Percentiles rank a stretch among this genome's conserved stretches.
phyloP scores from a whole-genome alignment of 768 basidiomycete genomes.

The Phaeolepiota aurea region DNA sequence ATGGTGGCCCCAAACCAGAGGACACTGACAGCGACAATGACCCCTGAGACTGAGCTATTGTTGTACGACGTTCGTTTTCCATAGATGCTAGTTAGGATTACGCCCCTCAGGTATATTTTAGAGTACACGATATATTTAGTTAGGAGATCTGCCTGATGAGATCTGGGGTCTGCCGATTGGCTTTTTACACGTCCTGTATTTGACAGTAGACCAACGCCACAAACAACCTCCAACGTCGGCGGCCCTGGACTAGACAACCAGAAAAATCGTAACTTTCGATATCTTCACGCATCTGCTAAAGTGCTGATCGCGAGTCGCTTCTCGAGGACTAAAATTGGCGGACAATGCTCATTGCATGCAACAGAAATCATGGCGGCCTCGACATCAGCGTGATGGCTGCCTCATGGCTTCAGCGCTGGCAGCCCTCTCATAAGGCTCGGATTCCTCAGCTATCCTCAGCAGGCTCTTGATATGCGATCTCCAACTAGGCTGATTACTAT shows the following conservation, averaged over 20 bases:
- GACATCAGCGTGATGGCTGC: slow-evolving; percentile 2
- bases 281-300: too few relatives aligned
- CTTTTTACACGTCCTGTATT: slow-evolving; percentile 3
- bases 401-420: slow-evolving; percentile 5
- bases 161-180: slow-evolving; percentile 4
- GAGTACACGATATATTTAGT: slow-evolving; percentile 2
- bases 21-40: slow-evolving; percentile 62
- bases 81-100: too few relatives aligned
- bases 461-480: slow-evolving; percentile 4
- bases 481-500: slow-evolving; percentile 7
- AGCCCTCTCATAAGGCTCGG: background rate
- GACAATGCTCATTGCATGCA: too few relatives aligned
- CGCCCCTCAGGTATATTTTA: background rate
- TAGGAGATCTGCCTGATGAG: background rate
- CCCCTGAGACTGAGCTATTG: background rate
- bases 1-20: slow-evolving; percentile 77
- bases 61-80: background rate
- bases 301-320: too few relatives aligned
- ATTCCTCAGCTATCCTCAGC: background rate
- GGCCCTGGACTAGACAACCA: too few relatives aligned
- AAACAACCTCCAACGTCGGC: background rate
- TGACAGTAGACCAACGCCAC: slow-evolving; percentile 7
- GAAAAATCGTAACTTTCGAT: too few relatives aligned
- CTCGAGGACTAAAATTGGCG: too few relatives aligned
- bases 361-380: too few relatives aligned